These are phyloP conservation scores for Candida rishiriensis DNA, from an alignment of 805 yeast species.

Conservation along the genomic window DNA sequence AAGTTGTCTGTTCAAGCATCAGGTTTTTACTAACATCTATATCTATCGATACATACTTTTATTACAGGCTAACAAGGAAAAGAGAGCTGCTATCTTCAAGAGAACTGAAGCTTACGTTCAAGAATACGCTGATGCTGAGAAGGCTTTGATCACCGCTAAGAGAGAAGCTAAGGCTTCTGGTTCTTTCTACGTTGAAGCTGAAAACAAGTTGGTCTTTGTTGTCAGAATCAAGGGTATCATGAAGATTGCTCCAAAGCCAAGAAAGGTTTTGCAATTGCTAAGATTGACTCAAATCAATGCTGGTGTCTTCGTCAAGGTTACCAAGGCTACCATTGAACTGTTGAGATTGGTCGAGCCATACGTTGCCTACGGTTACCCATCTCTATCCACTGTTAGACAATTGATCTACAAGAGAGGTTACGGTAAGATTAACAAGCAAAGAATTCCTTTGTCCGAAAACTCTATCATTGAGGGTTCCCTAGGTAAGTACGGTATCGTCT, in stretches of 20 bases:
- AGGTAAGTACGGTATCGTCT: conserved; percentile 90
- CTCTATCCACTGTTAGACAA: conserved; percentile 85
- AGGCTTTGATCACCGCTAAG: conserved; percentile 80
- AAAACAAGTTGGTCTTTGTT: conserved; percentile 90
- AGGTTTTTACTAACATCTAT: conserved; percentile 24
- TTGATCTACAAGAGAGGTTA: conserved; percentile 95
- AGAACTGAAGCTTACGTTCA: conserved; percentile 96
- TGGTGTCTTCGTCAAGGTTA: conserved; percentile 91
- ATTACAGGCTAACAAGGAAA: conserved; percentile 39
- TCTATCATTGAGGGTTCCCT: conserved; percentile 80
- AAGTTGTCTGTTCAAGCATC: background rate
- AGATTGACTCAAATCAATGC: conserved; percentile 92
- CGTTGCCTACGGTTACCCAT: conserved; percentile 97
- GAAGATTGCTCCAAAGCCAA: conserved; percentile 99
- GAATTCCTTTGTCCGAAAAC: conserved; percentile 87
- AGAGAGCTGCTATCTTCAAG: conserved; percentile 54
- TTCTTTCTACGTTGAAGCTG: conserved; percentile 92
- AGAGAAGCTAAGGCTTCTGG: conserved; percentile 93
- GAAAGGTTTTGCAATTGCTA: conserved; percentile 93
- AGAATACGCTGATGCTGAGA: conserved; percentile 91
- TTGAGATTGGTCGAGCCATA: conserved; percentile 93
- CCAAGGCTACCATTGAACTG: conserved; percentile 93
- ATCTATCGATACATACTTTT: conserved; percentile 1
- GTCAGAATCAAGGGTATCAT: conserved; percentile 99
- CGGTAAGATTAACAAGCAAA: conserved; percentile 97